Conservation (phyloP, 768 basidiomycete genomes). For the Pleurotus salmoneostramineus region DNA sequence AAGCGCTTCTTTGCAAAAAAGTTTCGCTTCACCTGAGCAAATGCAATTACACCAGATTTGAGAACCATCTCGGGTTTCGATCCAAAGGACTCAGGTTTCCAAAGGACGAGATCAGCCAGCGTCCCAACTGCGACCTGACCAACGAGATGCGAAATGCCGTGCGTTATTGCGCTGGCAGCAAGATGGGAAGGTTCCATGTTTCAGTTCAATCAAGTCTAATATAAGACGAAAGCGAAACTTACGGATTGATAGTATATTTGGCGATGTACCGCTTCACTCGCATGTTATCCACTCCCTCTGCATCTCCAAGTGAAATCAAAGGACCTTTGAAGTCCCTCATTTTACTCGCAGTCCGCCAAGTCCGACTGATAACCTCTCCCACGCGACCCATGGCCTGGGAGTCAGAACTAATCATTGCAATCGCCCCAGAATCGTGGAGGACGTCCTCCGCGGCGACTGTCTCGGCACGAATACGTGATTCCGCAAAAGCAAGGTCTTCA, state of each 20-base stretch:
- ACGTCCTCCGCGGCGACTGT: conserved; percentile 98
- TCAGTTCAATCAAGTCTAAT: neutral
- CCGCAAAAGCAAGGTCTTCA: conserved; percentile 94
- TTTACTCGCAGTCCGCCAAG: conserved; percentile 97
- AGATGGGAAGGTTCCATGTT: neutral
- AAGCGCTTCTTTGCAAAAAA: neutral
- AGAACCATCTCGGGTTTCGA: conserved; percentile 91
- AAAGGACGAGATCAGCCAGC: conserved; percentile 92
- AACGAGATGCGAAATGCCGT: conserved; percentile 85
- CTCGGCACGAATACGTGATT: conserved; percentile 94
- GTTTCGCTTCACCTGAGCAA: conserved; percentile 66
- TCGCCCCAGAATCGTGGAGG: conserved; percentile 87
- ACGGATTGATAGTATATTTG: conserved; percentile 99
- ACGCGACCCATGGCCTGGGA: conserved; percentile 99
- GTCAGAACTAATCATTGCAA: conserved; percentile 95
- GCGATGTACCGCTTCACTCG: conserved; percentile 93
- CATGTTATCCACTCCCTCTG: conserved; percentile 70
- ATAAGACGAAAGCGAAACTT: conserved; percentile 24
- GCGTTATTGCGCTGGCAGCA: conserved; percentile 74
- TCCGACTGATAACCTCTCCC: conserved; percentile 87
- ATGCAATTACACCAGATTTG: conserved; percentile 91
- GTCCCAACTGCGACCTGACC: conserved; percentile 81
- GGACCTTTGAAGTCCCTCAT: conserved; percentile 81
- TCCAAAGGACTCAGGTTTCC: conserved; percentile 94
- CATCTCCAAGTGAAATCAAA: conserved; percentile 65